Evolutionary conservation across 2,329 filamentous ascomycete species (phyloP).

Genomic region (Trichoderma citrinoviride): DNA sequence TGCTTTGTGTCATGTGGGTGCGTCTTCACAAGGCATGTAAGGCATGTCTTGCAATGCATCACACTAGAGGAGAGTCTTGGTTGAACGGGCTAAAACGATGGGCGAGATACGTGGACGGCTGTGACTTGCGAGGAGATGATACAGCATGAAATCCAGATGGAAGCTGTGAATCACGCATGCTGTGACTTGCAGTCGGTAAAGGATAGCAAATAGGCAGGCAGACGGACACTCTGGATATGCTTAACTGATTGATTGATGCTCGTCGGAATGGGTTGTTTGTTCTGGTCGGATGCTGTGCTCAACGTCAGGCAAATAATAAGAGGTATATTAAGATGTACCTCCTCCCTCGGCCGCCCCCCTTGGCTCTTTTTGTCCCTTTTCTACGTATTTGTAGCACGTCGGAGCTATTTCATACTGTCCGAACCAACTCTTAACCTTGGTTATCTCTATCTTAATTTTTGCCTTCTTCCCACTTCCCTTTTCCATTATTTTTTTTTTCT

Average conservation of each 20-base stretch:
- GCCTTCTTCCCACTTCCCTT: constrained; percentile 19
- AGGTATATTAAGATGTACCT: neutral
- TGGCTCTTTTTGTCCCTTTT: constrained; percentile 24
- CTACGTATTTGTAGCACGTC: too few relatives aligned
- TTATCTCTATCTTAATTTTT: constrained; percentile 22
- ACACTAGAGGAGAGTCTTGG: constrained; percentile 2
- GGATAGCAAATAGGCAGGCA: too few relatives aligned
- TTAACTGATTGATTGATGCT: too few relatives aligned
- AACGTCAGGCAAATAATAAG: neutral
- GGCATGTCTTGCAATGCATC: constrained; percentile 10
- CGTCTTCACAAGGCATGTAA: too few relatives aligned
- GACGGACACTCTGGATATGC: too few relatives aligned
- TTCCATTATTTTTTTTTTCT: constrained; percentile 29
- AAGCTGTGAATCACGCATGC: too few relatives aligned
- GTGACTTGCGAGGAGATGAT: constrained; percentile 1
- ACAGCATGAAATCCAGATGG: too few relatives aligned
- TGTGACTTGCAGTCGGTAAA: too few relatives aligned
- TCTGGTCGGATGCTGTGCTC: too few relatives aligned
- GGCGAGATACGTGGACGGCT: constrained; percentile 7
- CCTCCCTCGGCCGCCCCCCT: constrained; percentile 21
- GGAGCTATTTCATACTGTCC: too few relatives aligned
- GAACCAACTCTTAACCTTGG: neutral
- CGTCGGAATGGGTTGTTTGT: too few relatives aligned
- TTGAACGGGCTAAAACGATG: neutral
- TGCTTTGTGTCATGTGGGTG: neutral